Evolutionary conservation across 139 green algal genomes (phyloP).

Genomic region (Zygnema circumcarinatum): DNA sequence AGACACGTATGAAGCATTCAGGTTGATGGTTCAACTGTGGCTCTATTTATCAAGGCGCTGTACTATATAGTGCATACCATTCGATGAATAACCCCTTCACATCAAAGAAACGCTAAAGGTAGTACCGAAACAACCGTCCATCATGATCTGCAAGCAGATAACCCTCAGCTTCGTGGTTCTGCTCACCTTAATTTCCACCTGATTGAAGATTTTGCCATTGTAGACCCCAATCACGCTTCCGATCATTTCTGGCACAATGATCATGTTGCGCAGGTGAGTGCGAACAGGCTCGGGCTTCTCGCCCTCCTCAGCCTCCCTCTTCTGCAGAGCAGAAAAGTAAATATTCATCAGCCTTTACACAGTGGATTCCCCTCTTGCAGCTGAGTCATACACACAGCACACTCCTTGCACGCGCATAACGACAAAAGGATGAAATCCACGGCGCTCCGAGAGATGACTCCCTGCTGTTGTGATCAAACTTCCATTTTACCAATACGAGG

Average conservation of each 20-base stretch:
- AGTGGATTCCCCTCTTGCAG: neutral
- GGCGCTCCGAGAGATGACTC: neutral
- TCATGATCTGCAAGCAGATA: too few species aligned
- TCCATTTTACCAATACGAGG: too few species aligned
- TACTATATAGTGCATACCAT: too few species aligned
- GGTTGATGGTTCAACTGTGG: too few species aligned
- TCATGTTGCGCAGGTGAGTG: conserved; percentile 99
- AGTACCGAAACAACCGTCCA: too few species aligned
- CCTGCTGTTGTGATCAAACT: neutral
- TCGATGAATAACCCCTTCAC: too few species aligned
- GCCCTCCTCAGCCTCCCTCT: conserved; percentile 69
- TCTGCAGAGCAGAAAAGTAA: conserved; percentile 38
- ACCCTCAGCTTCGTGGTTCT: too few species aligned
- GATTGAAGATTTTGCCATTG: conserved; percentile 99
- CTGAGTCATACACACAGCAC: too few species aligned
- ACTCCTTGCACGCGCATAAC: neutral
- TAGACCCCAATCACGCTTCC: conserved; percentile 97
- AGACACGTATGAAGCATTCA: too few species aligned
- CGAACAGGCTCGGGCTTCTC: conserved; percentile 98
- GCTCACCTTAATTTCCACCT: conserved; percentile 89
- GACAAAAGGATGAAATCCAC: neutral
- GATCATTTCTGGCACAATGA: conserved; percentile 99
- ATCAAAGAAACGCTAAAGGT: too few species aligned
- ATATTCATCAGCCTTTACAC: neutral
- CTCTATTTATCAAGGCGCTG: too few species aligned